Evolutionary conservation across 805 yeast species (phyloP).

Genomic region (Saccharomycopsis fermentans): DNA sequence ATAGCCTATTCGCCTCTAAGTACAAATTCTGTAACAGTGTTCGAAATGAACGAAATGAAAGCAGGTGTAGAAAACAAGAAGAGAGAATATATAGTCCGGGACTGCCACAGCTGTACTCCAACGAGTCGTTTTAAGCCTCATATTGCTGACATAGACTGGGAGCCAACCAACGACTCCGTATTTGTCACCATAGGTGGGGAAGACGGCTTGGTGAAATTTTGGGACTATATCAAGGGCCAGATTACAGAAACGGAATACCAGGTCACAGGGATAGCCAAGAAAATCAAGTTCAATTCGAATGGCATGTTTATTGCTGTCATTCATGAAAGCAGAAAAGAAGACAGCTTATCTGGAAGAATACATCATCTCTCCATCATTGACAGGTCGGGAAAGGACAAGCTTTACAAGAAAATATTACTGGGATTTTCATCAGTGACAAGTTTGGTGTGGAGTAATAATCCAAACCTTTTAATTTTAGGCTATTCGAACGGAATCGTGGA

Average conservation of each 20-base stretch:
- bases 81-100: background rate
- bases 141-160: slow-evolving; percentile 7
- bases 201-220: slow-evolving; percentile 8
- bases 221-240: slow-evolving; percentile 5
- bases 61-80: background rate
- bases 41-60: background rate
- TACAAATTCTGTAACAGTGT: background rate
- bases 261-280: slow-evolving; percentile 4
- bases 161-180: slow-evolving; percentile 3
- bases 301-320: slow-evolving; percentile 9
- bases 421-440: background rate
- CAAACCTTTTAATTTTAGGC: slow-evolving; percentile 6
- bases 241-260: background rate
- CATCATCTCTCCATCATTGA: background rate
- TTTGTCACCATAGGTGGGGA: slow-evolving; percentile 10
- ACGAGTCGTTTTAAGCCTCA: background rate
- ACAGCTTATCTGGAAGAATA: background rate
- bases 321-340: background rate
- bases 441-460: slow-evolving; percentile 10
- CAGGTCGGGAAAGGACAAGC: background rate
- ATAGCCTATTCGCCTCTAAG: background rate
- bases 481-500: slow-evolving; percentile 2
- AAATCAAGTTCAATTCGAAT: slow-evolving; percentile 1
- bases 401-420: background rate
- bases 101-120: background rate